phyloP scores from a whole-genome alignment of 148 eudicot species.

The Nepenthes mirabilis region DNA sequence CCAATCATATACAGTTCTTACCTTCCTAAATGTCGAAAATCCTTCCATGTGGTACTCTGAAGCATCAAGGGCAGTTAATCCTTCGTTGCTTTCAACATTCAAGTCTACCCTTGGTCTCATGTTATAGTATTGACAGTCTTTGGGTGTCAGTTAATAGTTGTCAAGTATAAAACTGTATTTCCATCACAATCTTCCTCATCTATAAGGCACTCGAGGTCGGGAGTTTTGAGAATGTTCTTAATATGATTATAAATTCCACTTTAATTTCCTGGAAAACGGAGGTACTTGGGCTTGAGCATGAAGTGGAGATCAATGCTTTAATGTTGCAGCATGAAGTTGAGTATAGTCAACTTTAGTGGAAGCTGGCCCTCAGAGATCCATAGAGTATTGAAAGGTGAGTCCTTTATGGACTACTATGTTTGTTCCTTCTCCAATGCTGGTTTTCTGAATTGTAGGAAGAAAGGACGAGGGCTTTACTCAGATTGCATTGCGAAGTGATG shows the following conservation, averaged over 20 bases:
- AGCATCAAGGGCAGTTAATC: slow-evolving; percentile 17
- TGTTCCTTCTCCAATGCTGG: too few species aligned
- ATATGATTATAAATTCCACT: slow-evolving; percentile 13
- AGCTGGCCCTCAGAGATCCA: too few species aligned
- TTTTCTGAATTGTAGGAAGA: too few species aligned
- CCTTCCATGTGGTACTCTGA: slow-evolving; percentile 5
- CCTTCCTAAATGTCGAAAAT: slow-evolving; percentile 5
- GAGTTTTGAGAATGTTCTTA: slow-evolving; percentile 7
- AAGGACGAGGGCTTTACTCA: too few species aligned
- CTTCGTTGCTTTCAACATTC: slow-evolving; percentile 6
- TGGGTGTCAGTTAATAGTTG: slow-evolving; percentile 8
- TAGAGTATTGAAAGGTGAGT: too few species aligned
- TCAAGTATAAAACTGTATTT: slow-evolving; percentile 17
- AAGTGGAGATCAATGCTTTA: too few species aligned
- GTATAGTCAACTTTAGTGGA: too few species aligned
- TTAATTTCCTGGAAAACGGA: too few species aligned
- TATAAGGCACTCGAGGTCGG: slow-evolving; percentile 4
- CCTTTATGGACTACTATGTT: too few species aligned
- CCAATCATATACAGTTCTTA: not conserved
- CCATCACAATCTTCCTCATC: slow-evolving; percentile 13
- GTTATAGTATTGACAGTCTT: slow-evolving; percentile 11
- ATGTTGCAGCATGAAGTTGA: too few species aligned
- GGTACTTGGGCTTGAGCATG: too few species aligned
- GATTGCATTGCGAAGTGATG: too few species aligned
- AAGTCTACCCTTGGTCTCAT: slow-evolving; percentile 14